Percentiles rank a stretch among this genome's conserved stretches.
phyloP scores from a whole-genome alignment of 495 filamentous ascomycete species.

The Penicillium lagena region DNA sequence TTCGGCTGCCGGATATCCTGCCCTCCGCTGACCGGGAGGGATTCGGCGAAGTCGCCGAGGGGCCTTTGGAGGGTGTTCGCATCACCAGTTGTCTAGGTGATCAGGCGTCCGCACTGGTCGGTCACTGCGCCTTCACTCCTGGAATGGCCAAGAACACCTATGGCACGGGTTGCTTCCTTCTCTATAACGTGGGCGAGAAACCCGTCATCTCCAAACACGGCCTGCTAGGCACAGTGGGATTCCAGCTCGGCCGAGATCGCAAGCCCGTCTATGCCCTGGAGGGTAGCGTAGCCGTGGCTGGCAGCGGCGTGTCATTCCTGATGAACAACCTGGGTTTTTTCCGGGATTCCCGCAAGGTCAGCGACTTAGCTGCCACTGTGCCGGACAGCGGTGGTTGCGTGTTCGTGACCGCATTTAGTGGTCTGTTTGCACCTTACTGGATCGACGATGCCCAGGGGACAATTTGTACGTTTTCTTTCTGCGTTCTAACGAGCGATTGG shows the following conservation, averaged over 20 bases:
- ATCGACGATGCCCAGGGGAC: conserved; percentile 94
- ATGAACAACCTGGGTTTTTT: conserved; percentile 87
- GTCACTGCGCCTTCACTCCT: conserved; percentile 82
- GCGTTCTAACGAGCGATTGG: not conserved
- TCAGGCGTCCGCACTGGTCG: conserved; percentile 87
- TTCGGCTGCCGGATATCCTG: conserved; percentile 78
- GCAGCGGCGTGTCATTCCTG: conserved; percentile 84
- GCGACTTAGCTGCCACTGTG: conserved; percentile 72
- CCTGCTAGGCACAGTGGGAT: conserved; percentile 82
- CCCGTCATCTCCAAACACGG: conserved; percentile 90
- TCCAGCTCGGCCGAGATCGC: conserved; percentile 54
- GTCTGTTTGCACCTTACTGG: conserved; percentile 97
- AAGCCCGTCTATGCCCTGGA: conserved; percentile 88
- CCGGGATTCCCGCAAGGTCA: conserved; percentile 70
- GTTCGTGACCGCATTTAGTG: conserved; percentile 95
- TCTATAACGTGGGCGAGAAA: conserved; percentile 88
- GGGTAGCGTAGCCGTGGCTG: conserved; percentile 87
- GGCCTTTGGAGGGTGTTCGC: conserved; percentile 63
- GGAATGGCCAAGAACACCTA: conserved; percentile 95
- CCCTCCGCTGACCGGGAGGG: conserved; percentile 73
- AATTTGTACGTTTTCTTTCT: conserved; percentile 56
- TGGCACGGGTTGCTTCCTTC: conserved; percentile 90
- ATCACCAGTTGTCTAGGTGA: conserved; percentile 90
- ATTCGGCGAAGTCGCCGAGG: conserved; percentile 63
- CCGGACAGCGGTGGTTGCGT: conserved; percentile 87